Evolutionary conservation across 164 flowering plant species (phyloP).

Genomic region (Malania oleifera): DNA sequence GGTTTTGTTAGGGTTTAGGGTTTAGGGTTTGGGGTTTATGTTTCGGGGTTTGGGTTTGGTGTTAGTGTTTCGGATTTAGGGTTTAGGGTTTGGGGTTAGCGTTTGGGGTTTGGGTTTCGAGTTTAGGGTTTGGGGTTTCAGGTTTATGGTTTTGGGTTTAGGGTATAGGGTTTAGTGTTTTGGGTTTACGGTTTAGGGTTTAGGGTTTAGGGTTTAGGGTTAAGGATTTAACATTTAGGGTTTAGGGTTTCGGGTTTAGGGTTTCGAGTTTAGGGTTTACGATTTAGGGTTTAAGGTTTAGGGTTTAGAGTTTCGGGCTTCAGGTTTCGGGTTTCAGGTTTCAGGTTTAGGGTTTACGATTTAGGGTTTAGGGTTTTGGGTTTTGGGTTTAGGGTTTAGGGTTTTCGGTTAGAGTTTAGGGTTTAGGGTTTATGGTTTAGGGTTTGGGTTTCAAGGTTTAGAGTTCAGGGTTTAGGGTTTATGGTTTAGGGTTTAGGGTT

Average conservation of each 20-base stretch:
- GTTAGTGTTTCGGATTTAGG: background rate
- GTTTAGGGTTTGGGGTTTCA: background rate
- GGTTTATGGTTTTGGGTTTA: too few relatives aligned
- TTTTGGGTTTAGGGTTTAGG: slow-evolving; percentile 1
- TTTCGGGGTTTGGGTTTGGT: background rate
- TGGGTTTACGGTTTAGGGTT: background rate
- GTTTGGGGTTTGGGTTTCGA: background rate
- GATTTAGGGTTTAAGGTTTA: background rate
- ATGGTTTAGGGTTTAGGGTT: slow-evolving; percentile 1
- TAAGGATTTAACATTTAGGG: too few relatives aligned
- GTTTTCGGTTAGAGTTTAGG: background rate
- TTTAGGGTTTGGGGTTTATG: background rate
- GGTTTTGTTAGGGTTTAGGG: background rate
- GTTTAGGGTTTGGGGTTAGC: background rate
- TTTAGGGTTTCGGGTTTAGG: too few relatives aligned
- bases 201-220: slow-evolving; percentile 2
- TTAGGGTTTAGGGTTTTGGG: slow-evolving; percentile 1
- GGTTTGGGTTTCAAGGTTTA: background rate
- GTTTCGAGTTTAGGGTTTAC: too few relatives aligned
- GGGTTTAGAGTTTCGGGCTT: background rate
- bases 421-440: slow-evolving; percentile 1
- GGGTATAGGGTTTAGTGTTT: background rate
- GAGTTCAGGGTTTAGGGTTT: slow-evolving; percentile 1
- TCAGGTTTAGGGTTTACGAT: background rate
- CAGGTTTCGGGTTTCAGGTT: background rate